Evolutionary conservation across 1,284 basidiomycete species (phyloP).

Genomic region (Ceratobasidium sp.): DNA sequence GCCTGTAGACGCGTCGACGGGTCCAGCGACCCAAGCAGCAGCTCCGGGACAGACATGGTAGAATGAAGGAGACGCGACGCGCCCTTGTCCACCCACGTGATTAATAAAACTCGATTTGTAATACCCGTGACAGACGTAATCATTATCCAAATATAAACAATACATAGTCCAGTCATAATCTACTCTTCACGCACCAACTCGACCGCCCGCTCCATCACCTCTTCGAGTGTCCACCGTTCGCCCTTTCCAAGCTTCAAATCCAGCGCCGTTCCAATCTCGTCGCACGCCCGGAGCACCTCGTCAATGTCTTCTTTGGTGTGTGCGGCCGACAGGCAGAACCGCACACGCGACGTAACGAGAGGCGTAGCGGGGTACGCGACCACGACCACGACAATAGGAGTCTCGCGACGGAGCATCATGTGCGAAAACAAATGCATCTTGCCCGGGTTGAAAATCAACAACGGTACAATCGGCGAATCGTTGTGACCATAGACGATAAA

Average conservation of each 20-base stretch:
- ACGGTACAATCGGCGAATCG: constrained; percentile 91
- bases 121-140: constrained; percentile 10
- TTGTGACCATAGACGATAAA: constrained; percentile 96
- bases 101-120: too few relatives aligned
- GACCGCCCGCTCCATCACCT: constrained; percentile 75
- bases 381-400: constrained; percentile 86
- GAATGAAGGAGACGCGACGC: constrained; percentile 20
- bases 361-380: constrained; percentile 94
- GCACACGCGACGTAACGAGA: constrained; percentile 85
- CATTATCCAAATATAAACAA: constrained; percentile 31
- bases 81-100: constrained; percentile 26
- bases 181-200: constrained; percentile 66
- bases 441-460: constrained; percentile 92
- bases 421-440: constrained; percentile 90
- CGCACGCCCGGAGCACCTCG: constrained; percentile 82
- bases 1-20: constrained; percentile 78
- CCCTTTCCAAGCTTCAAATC: constrained; percentile 81
- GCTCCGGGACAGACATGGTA: constrained; percentile 53
- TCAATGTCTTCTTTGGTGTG: constrained; percentile 99
- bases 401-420: constrained; percentile 83
- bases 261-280: constrained; percentile 89
- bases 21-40: constrained; percentile 75
- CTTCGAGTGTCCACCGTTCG: constrained; percentile 83
- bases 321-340: constrained; percentile 93
- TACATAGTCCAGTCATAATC: neutral